A percentile compares a stretch with the other conserved stretches of the same genome.
These are phyloP conservation scores for Penicillium subrubescens DNA, from an alignment of 495 filamentous ascomycete species.

Conservation along the genomic window DNA sequence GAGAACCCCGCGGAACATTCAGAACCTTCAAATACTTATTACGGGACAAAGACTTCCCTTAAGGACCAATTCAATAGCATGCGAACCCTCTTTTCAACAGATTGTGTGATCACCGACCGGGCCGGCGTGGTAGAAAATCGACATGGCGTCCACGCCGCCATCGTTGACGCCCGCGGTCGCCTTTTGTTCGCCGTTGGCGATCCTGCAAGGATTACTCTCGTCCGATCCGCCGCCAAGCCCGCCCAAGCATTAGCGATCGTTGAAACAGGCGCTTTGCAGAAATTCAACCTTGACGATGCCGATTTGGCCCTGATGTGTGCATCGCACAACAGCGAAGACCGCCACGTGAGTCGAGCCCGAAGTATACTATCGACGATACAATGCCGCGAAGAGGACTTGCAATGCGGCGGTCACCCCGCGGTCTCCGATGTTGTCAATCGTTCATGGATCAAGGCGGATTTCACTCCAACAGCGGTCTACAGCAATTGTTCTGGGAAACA, in stretches of 20 bases:
- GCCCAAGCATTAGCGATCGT: conserved; percentile 41
- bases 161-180: conserved; percentile 33
- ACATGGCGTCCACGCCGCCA: conserved; percentile 40
- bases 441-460: conserved; percentile 42
- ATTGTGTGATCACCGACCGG: conserved; percentile 32
- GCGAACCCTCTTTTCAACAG: conserved; percentile 18
- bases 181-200: conserved; percentile 41
- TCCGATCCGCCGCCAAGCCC: conserved; percentile 46
- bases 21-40: neutral
- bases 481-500: conserved; percentile 48
- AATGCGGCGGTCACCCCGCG: conserved; percentile 41
- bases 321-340: conserved; percentile 47
- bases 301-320: conserved; percentile 48
- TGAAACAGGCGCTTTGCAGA: conserved; percentile 32
- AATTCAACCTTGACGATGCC: conserved; percentile 36
- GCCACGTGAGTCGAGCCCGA: conserved; percentile 32
- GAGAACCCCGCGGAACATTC: neutral
- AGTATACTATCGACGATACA: conserved; percentile 29
- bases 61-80: neutral
- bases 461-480: conserved; percentile 30
- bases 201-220: conserved; percentile 38
- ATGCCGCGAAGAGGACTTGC: conserved; percentile 16
- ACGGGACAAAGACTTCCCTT: neutral
- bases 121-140: conserved; percentile 39
- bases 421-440: conserved; percentile 31